Conservation (phyloP, 2,329 filamentous ascomycete genomes). For the Achaetomium macrosporum region DNA sequence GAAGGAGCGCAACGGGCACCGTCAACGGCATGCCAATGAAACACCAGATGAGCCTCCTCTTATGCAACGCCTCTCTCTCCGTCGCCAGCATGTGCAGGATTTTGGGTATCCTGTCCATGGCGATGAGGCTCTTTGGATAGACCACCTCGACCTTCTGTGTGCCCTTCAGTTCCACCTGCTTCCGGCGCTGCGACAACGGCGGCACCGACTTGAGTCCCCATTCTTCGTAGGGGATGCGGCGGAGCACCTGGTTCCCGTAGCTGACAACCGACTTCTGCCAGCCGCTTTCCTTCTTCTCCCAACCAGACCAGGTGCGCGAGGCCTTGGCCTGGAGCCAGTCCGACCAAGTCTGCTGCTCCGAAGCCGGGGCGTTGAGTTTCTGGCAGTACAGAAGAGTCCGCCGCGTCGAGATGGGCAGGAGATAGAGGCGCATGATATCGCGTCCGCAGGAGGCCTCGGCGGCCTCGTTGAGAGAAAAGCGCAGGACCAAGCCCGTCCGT, state of each 20-base stretch:
- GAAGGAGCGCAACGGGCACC: constrained; percentile 74
- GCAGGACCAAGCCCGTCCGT: too few relatives aligned
- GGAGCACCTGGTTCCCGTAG: constrained; percentile 80
- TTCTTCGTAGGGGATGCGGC: constrained; percentile 91
- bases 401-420: constrained; percentile 86
- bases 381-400: constrained; percentile 91
- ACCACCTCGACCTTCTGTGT: constrained; percentile 65
- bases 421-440: constrained; percentile 74
- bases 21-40: constrained; percentile 77
- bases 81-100: constrained; percentile 68
- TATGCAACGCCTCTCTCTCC: constrained; percentile 74
- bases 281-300: constrained; percentile 76
- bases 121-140: constrained; percentile 68
- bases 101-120: constrained; percentile 54
- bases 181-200: constrained; percentile 62
- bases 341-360: constrained; percentile 48
- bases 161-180: constrained; percentile 56
- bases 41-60: constrained; percentile 71
- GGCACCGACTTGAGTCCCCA: constrained; percentile 96
- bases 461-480: neutral
- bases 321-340: constrained; percentile 69
- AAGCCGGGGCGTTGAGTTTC: constrained; percentile 54
- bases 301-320: constrained; percentile 71
- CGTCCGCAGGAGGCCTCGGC: neutral
- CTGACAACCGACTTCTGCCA: constrained; percentile 86